A percentile compares a stretch with the other conserved stretches of the same genome.
phyloP scores from a whole-genome alignment of 768 basidiomycete genomes.

The Lactarius hatsudake region DNA sequence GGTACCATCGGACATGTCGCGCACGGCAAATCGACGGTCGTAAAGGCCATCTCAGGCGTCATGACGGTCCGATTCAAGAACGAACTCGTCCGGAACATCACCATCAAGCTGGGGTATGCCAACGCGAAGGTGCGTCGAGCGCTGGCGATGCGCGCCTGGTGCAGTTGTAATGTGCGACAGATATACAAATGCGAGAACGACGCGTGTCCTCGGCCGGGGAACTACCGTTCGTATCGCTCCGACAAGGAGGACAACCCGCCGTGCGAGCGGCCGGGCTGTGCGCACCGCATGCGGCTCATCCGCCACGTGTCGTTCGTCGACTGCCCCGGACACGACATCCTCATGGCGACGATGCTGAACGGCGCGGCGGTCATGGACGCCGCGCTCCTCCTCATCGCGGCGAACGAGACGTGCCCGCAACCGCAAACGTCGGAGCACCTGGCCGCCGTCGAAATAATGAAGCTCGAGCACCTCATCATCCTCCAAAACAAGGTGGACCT shows the following conservation, averaged over 20 bases:
- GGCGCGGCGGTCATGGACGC: conserved; percentile 99
- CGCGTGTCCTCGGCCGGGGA: conserved; percentile 89
- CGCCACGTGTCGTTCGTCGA: conserved; percentile 99
- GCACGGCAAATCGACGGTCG: conserved; percentile 94
- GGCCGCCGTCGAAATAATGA: conserved; percentile 99
- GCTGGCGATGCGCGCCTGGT: not conserved
- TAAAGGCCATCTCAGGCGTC: conserved; percentile 98
- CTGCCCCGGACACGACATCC: conserved; percentile 96
- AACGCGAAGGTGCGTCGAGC: conserved; percentile 82
- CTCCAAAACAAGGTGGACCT: conserved; percentile 98
- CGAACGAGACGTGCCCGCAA: conserved; percentile 98
- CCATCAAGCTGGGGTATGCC: conserved; percentile 98
- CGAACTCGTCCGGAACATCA: conserved; percentile 97
- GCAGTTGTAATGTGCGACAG: conserved; percentile 40
- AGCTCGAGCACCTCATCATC: conserved; percentile 95
- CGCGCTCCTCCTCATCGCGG: conserved; percentile 90
- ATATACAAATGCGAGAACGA: conserved; percentile 98
- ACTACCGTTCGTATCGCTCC: conserved; percentile 90
- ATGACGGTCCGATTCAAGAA: conserved; percentile 99
- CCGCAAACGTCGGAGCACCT: conserved; percentile 99
- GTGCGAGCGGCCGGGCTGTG: conserved; percentile 92
- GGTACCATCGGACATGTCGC: conserved; percentile 99
- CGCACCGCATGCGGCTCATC: conserved; percentile 83
- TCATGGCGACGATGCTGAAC: conserved; percentile 99
- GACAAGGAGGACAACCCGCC: conserved; percentile 92